These are phyloP conservation scores for Fusarium nurragi DNA, from an alignment of 2,329 filamentous ascomycete genomes.

Conservation along the genomic window DNA sequence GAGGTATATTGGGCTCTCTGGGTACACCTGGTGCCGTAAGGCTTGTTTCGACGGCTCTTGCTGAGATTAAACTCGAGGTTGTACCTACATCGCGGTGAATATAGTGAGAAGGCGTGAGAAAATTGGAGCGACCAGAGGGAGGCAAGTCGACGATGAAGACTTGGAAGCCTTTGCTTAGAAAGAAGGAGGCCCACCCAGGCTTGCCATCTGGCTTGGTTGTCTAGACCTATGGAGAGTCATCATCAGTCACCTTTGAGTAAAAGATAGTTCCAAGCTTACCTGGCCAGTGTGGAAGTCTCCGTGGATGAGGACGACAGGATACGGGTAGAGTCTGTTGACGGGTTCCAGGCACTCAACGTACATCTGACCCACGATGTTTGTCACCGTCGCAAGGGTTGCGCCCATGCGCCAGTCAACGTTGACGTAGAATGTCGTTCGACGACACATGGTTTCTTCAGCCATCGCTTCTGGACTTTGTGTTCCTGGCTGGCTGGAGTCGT, in stretches of 20 bases:
- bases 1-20: slow-evolving; percentile 14
- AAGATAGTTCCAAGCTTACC: slow-evolving; percentile 24
- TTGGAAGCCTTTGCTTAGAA: slow-evolving; percentile 53
- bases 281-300: slow-evolving; percentile 51
- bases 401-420: slow-evolving; percentile 38
- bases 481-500: background rate
- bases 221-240: slow-evolving; percentile 47
- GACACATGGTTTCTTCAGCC: slow-evolving; percentile 19
- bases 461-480: background rate
- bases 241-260: rapidly evolving
- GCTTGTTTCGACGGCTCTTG: slow-evolving; percentile 42
- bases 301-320: slow-evolving; percentile 50
- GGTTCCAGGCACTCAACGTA: slow-evolving; percentile 50
- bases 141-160: slow-evolving; percentile 58
- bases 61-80: slow-evolving; percentile 29
- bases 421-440: slow-evolving; percentile 42
- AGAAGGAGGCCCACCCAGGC: slow-evolving; percentile 58
- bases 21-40: slow-evolving; percentile 47
- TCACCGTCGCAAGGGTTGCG: slow-evolving; percentile 14
- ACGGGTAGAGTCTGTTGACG: slow-evolving; percentile 9
- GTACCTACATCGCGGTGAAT: slow-evolving; percentile 35
- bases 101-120: slow-evolving; percentile 31
- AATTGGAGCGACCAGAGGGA: slow-evolving; percentile 51
- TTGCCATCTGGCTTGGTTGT: slow-evolving; percentile 58
- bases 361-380: slow-evolving; percentile 44